Percentiles rank a stretch among this genome's conserved stretches.
These are phyloP conservation scores for Santalum album DNA, from an alignment of 164 flowering plant genomes.

Conservation along the genomic window DNA sequence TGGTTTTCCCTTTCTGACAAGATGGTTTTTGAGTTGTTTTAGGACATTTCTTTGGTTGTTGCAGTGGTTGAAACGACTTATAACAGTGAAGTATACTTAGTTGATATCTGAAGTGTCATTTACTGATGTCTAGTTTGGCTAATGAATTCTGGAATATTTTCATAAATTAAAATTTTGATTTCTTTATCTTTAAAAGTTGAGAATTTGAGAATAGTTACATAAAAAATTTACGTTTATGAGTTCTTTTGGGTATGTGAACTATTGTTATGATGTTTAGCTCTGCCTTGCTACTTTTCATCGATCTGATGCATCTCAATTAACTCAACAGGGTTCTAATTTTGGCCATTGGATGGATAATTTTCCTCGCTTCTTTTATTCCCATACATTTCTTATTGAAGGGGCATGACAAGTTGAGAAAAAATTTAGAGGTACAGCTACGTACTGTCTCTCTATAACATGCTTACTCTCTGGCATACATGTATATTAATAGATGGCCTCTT, in stretches of 20 bases:
- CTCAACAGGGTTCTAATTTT: constrained; percentile 64
- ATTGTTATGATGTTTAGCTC: background rate
- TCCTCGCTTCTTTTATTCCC: constrained; percentile 72
- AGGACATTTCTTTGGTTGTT: background rate
- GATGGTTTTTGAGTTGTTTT: background rate
- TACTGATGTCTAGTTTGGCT: no score
- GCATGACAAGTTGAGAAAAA: constrained; percentile 60
- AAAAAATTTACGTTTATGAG: background rate
- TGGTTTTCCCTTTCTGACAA: background rate
- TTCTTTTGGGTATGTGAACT: background rate
- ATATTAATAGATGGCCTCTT: background rate
- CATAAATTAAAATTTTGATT: no score
- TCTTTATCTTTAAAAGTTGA: no score
- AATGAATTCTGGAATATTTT: no score
- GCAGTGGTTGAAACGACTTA: background rate
- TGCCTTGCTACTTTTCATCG: background rate
- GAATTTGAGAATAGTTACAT: no score
- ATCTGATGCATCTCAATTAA: background rate
- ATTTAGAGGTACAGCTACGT: constrained; percentile 54
- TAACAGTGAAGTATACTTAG: background rate
- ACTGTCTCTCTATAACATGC: background rate
- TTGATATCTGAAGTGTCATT: no score
- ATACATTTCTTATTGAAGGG: constrained; percentile 69
- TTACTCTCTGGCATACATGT: background rate
- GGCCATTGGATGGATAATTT: constrained; percentile 80